Percentiles rank a stretch among this genome's conserved stretches.
Evolutionary conservation across 441 rosid genomes (phyloP).

Genomic region (Melastoma candidum): DNA sequence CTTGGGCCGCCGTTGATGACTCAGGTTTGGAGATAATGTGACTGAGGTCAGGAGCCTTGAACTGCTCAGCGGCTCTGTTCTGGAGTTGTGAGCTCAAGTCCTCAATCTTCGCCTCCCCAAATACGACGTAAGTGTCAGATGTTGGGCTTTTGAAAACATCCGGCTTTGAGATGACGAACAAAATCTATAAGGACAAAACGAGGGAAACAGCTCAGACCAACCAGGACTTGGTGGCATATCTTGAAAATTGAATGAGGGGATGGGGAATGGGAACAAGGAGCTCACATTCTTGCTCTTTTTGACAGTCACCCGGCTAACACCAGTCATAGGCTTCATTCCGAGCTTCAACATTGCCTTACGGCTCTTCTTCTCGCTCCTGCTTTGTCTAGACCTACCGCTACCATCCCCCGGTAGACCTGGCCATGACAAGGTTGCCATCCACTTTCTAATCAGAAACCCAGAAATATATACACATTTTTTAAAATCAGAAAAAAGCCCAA

Average conservation of each 20-base stretch:
- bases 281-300: constrained; percentile 76
- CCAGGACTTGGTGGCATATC: neutral
- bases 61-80: constrained; percentile 78
- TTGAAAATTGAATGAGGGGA: neutral
- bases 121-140: constrained; percentile 68
- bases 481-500: neutral
- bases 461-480: too few relatives aligned
- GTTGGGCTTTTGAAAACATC: constrained; percentile 90
- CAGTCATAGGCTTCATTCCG: constrained; percentile 75
- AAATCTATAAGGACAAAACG: constrained; percentile 31
- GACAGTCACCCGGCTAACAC: constrained; percentile 78
- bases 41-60: constrained; percentile 61
- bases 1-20: constrained; percentile 45
- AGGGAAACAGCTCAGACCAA: neutral
- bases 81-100: constrained; percentile 85
- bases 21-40: constrained; percentile 56
- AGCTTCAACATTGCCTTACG: constrained; percentile 88
- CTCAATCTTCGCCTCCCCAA: constrained; percentile 90
- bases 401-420: constrained; percentile 44
- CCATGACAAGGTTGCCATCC: neutral
- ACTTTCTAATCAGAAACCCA: too few relatives aligned
- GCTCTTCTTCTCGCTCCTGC: constrained; percentile 87
- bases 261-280: constrained; percentile 5
- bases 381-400: constrained; percentile 60
- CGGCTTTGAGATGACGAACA: constrained; percentile 76